These are phyloP conservation scores for Fusarium ambrosium DNA, from an alignment of 2,329 filamentous ascomycete genomes.

Conservation along the genomic window DNA sequence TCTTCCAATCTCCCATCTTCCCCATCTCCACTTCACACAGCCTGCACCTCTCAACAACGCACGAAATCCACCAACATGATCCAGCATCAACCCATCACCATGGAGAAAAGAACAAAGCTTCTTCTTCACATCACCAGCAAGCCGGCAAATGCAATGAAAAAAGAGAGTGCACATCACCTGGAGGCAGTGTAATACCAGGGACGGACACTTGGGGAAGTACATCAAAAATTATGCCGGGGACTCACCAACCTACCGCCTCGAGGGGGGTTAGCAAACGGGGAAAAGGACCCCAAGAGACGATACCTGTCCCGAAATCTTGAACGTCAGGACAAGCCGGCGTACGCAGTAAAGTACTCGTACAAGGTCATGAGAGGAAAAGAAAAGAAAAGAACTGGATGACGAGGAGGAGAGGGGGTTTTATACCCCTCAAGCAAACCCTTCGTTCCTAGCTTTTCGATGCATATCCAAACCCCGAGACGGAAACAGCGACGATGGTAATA, in stretches of 20 bases:
- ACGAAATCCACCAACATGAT: neutral
- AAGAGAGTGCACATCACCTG: neutral
- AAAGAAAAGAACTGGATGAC: neutral
- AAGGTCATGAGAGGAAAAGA: neutral
- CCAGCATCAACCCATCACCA: neutral
- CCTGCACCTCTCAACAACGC: neutral
- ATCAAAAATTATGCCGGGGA: neutral
- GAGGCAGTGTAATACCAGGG: neutral
- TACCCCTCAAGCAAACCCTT: neutral
- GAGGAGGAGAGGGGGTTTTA: neutral
- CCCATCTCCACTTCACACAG: neutral
- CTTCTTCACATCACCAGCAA: neutral
- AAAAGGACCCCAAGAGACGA: neutral
- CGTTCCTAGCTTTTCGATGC: neutral
- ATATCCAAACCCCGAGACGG: neutral
- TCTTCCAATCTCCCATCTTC: neutral
- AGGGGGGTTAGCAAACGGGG: neutral
- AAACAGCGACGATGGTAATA: neutral
- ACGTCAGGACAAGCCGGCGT: neutral
- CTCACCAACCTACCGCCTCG: neutral
- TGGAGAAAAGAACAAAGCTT: neutral
- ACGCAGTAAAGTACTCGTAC: neutral
- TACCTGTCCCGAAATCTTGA: neutral
- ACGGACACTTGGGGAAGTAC: neutral
- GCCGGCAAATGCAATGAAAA: neutral